A percentile compares a stretch with the other conserved stretches of the same genome.
phyloP scores from a whole-genome alignment of 2,329 filamentous ascomycete genomes.

The Rosellinia necatrix region DNA sequence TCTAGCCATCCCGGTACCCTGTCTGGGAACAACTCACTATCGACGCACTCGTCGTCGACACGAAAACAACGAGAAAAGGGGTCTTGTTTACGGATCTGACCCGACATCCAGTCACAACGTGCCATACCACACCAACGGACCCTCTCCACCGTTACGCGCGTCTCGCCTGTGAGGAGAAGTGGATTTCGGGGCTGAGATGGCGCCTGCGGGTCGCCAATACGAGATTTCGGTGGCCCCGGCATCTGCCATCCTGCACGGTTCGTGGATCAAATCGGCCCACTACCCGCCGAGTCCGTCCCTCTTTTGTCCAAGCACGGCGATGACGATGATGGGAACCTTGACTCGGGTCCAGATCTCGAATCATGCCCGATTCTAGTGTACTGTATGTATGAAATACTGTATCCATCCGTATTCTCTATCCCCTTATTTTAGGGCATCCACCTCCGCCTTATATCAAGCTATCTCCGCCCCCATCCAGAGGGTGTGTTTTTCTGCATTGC shows the following conservation, averaged over 20 bases:
- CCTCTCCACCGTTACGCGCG: conserved; percentile 19
- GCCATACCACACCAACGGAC: conserved; percentile 17
- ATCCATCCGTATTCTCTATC: background rate
- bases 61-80: conserved; percentile 18
- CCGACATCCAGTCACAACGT: conserved; percentile 6
- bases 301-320: conserved; percentile 7
- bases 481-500: too few relatives aligned
- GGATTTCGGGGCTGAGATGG: conserved; percentile 27
- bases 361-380: conserved; percentile 7
- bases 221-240: conserved; percentile 24
- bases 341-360: conserved; percentile 19
- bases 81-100: background rate
- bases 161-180: conserved; percentile 4
- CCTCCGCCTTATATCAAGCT: too few relatives aligned
- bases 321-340: conserved; percentile 24
- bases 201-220: conserved; percentile 24
- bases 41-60: conserved; percentile 5
- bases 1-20: background rate
- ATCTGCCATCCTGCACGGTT: conserved; percentile 11
- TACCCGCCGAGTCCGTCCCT: conserved; percentile 19
- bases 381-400: conserved; percentile 9
- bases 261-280: conserved; percentile 20
- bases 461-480: too few relatives aligned
- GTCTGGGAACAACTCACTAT: conserved; percentile 2
- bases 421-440: too few relatives aligned